Evolutionary conservation across 2,329 filamentous ascomycete genomes (phyloP).

Genomic region (Aaosphaeria arxii): DNA sequence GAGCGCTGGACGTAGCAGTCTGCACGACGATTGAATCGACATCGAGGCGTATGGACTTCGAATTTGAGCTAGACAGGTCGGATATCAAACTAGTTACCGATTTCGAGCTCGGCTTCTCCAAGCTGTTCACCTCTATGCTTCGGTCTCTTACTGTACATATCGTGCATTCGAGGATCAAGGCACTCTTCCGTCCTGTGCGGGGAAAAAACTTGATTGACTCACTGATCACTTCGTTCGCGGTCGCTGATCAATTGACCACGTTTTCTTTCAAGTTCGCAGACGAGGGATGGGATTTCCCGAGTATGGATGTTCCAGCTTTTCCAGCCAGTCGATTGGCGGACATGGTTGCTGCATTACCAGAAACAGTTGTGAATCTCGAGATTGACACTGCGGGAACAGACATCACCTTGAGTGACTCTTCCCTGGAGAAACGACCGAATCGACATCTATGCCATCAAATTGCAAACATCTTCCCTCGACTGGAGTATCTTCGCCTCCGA

Average conservation of each 20-base stretch:
- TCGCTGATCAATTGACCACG: constrained; percentile 4
- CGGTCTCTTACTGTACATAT: constrained; percentile 11
- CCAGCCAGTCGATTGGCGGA: constrained; percentile 2
- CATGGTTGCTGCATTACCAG: constrained; percentile 2
- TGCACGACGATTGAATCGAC: constrained; percentile 8
- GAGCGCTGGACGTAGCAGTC: constrained; percentile 5
- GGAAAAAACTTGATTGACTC: constrained; percentile 4
- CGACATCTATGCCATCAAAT: constrained; percentile 10
- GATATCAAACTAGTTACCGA: not conserved
- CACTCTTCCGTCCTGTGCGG: not conserved
- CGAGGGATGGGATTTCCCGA: constrained; percentile 12
- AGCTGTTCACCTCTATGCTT: constrained; percentile 7
- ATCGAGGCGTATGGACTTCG: constrained; percentile 3
- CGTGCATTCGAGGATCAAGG: constrained; percentile 4
- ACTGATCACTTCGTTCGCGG: constrained; percentile 1
- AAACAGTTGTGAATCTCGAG: constrained; percentile 10
- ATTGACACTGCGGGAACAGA: constrained; percentile 10
- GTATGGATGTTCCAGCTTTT: constrained; percentile 10
- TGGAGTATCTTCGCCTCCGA: constrained; percentile 9
- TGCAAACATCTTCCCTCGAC: constrained; percentile 7
- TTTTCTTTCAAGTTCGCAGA: constrained; percentile 11
- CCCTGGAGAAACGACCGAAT: not conserved
- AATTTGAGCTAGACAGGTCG: not conserved
- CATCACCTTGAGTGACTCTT: constrained; percentile 3
- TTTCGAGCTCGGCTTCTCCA: constrained; percentile 3